Evolutionary conservation across 164 flowering plant species (phyloP), one percentile per base, ranked within the genome.

Genomic region (Liquidambar formosana): DNA sequence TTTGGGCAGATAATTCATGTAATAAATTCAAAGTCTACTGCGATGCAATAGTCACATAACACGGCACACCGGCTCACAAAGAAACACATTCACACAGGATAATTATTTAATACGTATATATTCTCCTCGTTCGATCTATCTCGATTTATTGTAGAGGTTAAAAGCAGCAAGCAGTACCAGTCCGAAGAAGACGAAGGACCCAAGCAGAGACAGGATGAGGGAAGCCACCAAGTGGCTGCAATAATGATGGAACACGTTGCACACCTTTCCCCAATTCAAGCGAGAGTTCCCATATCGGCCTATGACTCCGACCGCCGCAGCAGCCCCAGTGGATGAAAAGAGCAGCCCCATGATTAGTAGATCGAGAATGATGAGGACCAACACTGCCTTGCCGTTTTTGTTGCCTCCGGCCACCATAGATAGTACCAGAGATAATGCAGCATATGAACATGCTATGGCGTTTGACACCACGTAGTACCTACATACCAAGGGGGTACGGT

Each of bases 381-480:
- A 43, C 33, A 59, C 63, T 45, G 57, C 60, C 21, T 64, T 48
- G 10, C 57, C 47, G 5, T 57, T 64, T 15, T 62, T 56, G 12
- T 46, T 27, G 14, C 62, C 66, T 46, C 57, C 48, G 22, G 26
- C 28, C 9, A 54, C 65, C 16, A 75, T 22, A 11, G 68, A 63
- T 11, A 69, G n/a, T 9, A 76, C 21, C 43, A 84, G 58, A 10
- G 87, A 82, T 13, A 73, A 19, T n/a, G 76, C 70, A 82, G n/a
- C n/a, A n/a, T n/a, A n/a, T n/a, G n/a, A n/a, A n/a, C n/a, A n/a
- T n/a, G n/a, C n/a, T n/a, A n/a, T 75, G 53, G 78, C 76, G 58
- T 87, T 85, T 65, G 74, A 16, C 65, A 77, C 80, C 69, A 80
- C 44, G 33, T 80, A 82, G 68, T 64, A 85, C 66, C 88, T 87